Evolutionary conservation across 768 basidiomycete species (phyloP).

Genomic region (Tephrocybe sp.): DNA sequence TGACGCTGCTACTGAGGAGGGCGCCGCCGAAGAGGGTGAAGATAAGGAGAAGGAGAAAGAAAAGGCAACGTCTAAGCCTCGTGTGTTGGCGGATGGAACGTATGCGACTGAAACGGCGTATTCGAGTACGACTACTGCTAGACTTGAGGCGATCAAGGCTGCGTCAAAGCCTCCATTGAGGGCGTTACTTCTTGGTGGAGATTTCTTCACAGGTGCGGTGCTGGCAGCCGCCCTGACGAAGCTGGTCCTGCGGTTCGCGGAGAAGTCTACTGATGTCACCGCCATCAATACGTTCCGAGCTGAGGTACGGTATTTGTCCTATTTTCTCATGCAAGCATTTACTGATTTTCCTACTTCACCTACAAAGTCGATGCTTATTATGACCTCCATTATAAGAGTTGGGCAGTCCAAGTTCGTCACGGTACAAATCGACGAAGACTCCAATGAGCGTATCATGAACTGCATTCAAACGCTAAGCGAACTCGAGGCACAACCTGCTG

Average conservation of each 20-base stretch:
- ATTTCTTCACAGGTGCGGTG: constrained; percentile 94
- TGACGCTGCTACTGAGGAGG: constrained; percentile 62
- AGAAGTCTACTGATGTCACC: constrained; percentile 42
- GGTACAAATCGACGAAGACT: constrained; percentile 97
- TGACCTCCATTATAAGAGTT: constrained; percentile 95
- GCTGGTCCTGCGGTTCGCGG: constrained; percentile 77
- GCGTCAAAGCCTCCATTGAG: constrained; percentile 89
- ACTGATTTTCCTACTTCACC: background rate
- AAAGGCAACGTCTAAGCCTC: constrained; percentile 55
- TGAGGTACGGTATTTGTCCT: constrained; percentile 53
- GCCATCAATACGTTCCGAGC: constrained; percentile 75
- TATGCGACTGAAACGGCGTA: constrained; percentile 97
- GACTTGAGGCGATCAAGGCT: constrained; percentile 78
- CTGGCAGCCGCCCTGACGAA: constrained; percentile 90
- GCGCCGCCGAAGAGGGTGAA: constrained; percentile 48
- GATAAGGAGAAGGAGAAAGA: constrained; percentile 50
- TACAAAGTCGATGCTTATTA: constrained; percentile 87
- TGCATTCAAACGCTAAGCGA: constrained; percentile 94
- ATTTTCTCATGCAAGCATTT: too few relatives aligned
- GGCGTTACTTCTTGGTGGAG: constrained; percentile 86
- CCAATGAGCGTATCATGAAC: constrained; percentile 91
- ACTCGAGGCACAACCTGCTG: constrained; percentile 52
- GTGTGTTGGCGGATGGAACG: constrained; percentile 92
- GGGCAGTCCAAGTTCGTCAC: constrained; percentile 95
- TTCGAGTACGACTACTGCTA: constrained; percentile 56